These are phyloP conservation scores for Spathaspora gorwiae DNA, from an alignment of 805 yeast genomes.

Conservation along the genomic window DNA sequence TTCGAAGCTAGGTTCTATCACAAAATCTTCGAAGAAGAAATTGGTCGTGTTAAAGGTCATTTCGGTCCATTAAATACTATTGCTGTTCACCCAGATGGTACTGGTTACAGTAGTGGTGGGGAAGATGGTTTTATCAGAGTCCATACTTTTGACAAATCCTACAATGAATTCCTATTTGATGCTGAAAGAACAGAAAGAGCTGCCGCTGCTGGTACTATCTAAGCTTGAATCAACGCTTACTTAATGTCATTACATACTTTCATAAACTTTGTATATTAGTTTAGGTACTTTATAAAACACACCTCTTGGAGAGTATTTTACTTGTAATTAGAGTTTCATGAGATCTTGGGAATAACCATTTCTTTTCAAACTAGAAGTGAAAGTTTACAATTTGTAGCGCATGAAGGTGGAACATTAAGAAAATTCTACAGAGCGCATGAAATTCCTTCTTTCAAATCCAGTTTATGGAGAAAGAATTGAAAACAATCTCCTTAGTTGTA, in stretches of 20 bases:
- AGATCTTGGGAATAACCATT: too few species aligned
- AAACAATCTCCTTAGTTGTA: too few species aligned
- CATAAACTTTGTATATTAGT: slow-evolving; percentile 1
- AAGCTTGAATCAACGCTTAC: not conserved
- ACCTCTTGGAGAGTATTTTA: too few species aligned
- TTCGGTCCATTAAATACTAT: slow-evolving; percentile 96
- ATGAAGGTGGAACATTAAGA: too few species aligned
- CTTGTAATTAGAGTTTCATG: too few species aligned
- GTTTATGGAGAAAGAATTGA: too few species aligned
- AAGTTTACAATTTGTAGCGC: too few species aligned
- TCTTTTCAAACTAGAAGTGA: too few species aligned
- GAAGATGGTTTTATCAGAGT: slow-evolving; percentile 97
- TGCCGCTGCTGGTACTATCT: slow-evolving; percentile 27
- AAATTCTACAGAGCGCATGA: too few species aligned
- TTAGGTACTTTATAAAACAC: not conserved
- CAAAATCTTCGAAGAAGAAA: slow-evolving; percentile 90
- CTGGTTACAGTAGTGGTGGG: slow-evolving; percentile 93
- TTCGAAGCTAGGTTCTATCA: slow-evolving; percentile 96
- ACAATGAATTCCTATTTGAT: slow-evolving; percentile 89
- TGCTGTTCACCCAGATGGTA: slow-evolving; percentile 92
- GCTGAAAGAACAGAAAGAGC: slow-evolving; percentile 76
- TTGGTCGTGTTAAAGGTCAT: slow-evolving; percentile 97
- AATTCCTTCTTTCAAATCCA: too few species aligned
- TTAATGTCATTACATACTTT: not conserved
- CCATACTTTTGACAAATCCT: slow-evolving; percentile 87